Percentiles rank a stretch among this genome's conserved stretches.
Conservation (phyloP, 2,329 filamentous ascomycete species). For the Exophiala sp. region DNA sequence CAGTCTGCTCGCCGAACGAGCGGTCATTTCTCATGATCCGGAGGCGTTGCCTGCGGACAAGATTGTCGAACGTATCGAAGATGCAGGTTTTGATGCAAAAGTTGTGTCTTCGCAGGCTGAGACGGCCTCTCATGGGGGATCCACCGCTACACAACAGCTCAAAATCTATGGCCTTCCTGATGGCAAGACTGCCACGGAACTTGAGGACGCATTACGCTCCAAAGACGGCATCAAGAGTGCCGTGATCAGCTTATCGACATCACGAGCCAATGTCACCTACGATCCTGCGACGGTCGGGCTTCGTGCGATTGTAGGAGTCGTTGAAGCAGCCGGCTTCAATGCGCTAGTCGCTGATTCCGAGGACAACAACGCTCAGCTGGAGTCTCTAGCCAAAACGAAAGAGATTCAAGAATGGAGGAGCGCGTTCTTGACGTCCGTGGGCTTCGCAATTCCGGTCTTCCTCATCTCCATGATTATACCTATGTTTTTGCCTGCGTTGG, state of each 20-base stretch:
- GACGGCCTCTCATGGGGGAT: constrained; percentile 51
- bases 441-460: constrained; percentile 87
- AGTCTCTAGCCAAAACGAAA: constrained; percentile 91
- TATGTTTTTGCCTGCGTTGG: constrained; percentile 72
- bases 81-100: constrained; percentile 81
- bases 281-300: constrained; percentile 70
- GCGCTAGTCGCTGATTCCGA: constrained; percentile 86
- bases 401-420: constrained; percentile 91
- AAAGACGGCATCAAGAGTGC: constrained; percentile 72
- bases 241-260: constrained; percentile 68
- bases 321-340: constrained; percentile 82
- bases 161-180: constrained; percentile 79
- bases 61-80: constrained; percentile 80
- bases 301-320: constrained; percentile 72
- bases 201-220: constrained; percentile 66
- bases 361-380: constrained; percentile 93
- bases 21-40: constrained; percentile 80
- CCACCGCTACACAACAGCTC: constrained; percentile 65
- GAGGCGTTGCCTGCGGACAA: constrained; percentile 66
- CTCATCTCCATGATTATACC: constrained; percentile 90
- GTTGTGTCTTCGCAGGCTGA: constrained; percentile 73
- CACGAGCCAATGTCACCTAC: constrained; percentile 70
- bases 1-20: constrained; percentile 86
- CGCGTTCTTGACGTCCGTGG: constrained; percentile 72
- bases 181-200: constrained; percentile 63